These are phyloP conservation scores for Zygosaccharomyces pseudobailii DNA, from an alignment of 1,139 yeast species.

Conservation along the genomic window DNA sequence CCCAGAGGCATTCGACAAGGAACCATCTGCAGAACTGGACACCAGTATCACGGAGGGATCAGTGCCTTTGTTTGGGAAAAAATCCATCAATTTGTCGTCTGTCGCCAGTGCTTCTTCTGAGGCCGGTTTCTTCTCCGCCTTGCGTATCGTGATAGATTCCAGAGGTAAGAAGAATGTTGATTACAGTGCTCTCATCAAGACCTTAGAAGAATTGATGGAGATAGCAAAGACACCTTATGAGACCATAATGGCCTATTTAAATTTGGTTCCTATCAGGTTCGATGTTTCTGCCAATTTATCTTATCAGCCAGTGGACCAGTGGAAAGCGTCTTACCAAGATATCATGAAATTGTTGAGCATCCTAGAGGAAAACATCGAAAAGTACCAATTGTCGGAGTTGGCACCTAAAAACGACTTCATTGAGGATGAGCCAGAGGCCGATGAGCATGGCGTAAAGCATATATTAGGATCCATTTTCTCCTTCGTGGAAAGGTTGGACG, in stretches of 20 bases:
- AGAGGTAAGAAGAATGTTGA: slow-evolving; percentile 97
- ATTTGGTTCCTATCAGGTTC: slow-evolving; percentile 83
- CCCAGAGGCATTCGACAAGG: slow-evolving; percentile 69
- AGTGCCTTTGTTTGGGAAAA: slow-evolving; percentile 34
- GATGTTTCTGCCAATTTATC: slow-evolving; percentile 67
- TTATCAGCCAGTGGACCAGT: slow-evolving; percentile 74
- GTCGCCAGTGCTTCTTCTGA: slow-evolving; percentile 35
- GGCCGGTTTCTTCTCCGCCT: slow-evolving; percentile 58
- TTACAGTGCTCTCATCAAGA: slow-evolving; percentile 67
- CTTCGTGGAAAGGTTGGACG: slow-evolving; percentile 88
- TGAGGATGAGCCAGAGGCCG: slow-evolving; percentile 69
- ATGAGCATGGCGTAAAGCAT: slow-evolving; percentile 61
- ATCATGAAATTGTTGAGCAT: slow-evolving; percentile 58
- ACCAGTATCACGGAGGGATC: slow-evolving; percentile 18
- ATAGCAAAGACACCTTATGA: slow-evolving; percentile 63
- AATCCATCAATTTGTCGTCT: slow-evolving; percentile 33
- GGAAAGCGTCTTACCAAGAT: slow-evolving; percentile 70
- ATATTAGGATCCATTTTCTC: slow-evolving; percentile 83
- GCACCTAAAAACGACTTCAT: slow-evolving; percentile 77
- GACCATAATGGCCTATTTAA: slow-evolving; percentile 68
- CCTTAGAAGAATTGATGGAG: slow-evolving; percentile 59
- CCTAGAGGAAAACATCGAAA: slow-evolving; percentile 54
- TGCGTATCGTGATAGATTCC: slow-evolving; percentile 74
- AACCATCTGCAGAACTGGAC: slow-evolving; percentile 36
- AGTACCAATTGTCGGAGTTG: slow-evolving; percentile 70